These are phyloP conservation scores for Iris macrosiphon DNA, from an alignment of 106 monocot genomes.

Conservation along the genomic window DNA sequence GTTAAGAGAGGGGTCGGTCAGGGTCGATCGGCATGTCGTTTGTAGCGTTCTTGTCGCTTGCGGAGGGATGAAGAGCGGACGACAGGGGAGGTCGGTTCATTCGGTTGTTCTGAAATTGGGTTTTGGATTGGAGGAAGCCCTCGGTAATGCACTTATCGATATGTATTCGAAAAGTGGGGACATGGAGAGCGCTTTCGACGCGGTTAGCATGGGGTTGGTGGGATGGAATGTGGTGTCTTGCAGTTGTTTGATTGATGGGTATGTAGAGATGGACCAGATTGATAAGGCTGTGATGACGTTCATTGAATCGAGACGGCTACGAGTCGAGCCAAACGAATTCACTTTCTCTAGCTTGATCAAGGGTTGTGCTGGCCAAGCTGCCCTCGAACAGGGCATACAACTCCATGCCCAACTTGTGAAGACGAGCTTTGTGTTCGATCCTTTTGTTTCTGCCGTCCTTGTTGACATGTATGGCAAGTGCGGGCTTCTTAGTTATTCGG, in stretches of 20 bases:
- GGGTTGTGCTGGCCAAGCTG: constrained; percentile 32
- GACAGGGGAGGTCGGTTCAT: constrained; percentile 21
- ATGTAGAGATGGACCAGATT: constrained; percentile 22
- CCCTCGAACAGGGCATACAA: constrained; percentile 35
- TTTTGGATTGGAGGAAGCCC: constrained; percentile 5
- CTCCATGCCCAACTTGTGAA: constrained; percentile 47
- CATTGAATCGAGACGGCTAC: constrained; percentile 13
- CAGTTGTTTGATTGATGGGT: constrained; percentile 51
- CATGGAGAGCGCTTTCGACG: constrained; percentile 26
- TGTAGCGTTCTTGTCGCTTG: constrained; percentile 25
- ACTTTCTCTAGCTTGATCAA: constrained; percentile 60
- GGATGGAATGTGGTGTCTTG: constrained; percentile 43
- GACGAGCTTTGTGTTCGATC: constrained; percentile 14
- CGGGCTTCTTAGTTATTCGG: constrained; percentile 26
- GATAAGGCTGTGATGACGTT: constrained; percentile 29
- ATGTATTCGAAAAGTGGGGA: constrained; percentile 48
- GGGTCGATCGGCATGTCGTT: constrained; percentile 32
- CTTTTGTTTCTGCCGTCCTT: constrained; percentile 32
- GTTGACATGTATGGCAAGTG: constrained; percentile 65
- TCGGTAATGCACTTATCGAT: constrained; percentile 26
- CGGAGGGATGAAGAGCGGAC: constrained; percentile 17
- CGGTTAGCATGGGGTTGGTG: neutral
- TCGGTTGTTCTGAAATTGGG: constrained; percentile 18
- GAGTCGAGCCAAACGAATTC: constrained; percentile 40
- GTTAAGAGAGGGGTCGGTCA: constrained; percentile 1